phyloP scores from a whole-genome alignment of 202 grass and related monocot genomes.

The Cymbopogon flexuosus region DNA sequence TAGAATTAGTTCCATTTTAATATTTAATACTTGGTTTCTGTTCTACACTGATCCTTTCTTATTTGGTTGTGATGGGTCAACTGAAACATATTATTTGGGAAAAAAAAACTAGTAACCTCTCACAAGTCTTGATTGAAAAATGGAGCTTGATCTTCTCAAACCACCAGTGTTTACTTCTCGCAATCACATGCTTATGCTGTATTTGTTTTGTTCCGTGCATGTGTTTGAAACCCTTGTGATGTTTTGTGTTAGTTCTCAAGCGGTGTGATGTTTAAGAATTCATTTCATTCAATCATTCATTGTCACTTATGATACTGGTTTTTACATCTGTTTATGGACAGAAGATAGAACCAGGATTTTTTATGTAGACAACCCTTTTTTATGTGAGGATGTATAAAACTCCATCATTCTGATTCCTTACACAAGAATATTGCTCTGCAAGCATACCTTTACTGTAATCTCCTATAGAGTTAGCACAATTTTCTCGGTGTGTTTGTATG shows the following conservation, averaged over 20 bases:
- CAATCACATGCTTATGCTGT: neutral
- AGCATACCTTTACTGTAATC: neutral
- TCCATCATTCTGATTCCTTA: neutral
- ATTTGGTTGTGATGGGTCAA: neutral
- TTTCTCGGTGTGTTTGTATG: neutral
- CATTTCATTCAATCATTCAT: constrained; percentile 9
- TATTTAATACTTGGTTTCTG: constrained; percentile 5
- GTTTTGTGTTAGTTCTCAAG: neutral
- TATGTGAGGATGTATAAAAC: neutral
- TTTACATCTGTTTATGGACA: neutral
- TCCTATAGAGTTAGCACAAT: neutral
- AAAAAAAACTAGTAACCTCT: neutral
- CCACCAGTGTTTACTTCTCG: neutral
- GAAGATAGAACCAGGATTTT: neutral
- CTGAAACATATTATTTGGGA: neutral
- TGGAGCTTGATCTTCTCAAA: neutral
- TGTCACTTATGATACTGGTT: neutral
- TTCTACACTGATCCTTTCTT: neutral
- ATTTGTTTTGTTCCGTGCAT: neutral
- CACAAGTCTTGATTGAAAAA: neutral
- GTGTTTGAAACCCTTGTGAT: neutral
- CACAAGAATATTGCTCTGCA: neutral
- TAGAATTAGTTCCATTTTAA: neutral
- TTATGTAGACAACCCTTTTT: neutral
- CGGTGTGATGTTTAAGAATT: neutral